phyloP scores from a whole-genome alignment of 2,329 filamentous ascomycete species.

The Fusarium oligoseptatum region DNA sequence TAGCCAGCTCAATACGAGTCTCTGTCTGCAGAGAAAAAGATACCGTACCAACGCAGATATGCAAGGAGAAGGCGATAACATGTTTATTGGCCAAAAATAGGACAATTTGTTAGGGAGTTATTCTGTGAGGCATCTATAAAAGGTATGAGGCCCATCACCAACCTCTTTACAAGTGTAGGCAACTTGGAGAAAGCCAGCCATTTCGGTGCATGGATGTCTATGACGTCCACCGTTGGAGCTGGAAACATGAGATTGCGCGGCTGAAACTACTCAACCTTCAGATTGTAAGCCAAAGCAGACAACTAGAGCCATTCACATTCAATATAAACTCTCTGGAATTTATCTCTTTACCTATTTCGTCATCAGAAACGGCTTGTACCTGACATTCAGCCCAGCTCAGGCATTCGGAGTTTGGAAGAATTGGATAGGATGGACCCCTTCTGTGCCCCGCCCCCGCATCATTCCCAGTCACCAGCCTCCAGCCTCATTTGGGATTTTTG shows the following conservation, averaged over 20 bases:
- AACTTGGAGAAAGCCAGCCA: not conserved
- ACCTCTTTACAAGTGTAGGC: not conserved
- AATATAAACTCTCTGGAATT: not conserved
- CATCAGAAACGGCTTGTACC: not conserved
- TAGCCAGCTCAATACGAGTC: conserved; percentile 10
- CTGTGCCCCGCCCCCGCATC: conserved; percentile 47
- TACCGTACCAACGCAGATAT: not conserved
- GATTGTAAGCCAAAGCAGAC: not conserved
- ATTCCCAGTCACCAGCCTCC: conserved; percentile 30
- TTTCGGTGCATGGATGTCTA: not conserved
- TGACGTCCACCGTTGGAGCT: not conserved
- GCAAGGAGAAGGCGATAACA: not conserved
- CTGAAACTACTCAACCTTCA: not conserved
- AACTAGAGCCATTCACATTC: not conserved
- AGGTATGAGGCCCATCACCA: not conserved
- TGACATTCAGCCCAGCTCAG: not conserved
- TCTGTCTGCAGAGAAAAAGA: not conserved
- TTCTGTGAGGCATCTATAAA: not conserved
- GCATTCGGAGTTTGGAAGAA: conserved; percentile 8
- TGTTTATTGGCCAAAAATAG: not conserved
- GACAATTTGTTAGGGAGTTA: not conserved
- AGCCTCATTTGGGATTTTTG: conserved; percentile 21
- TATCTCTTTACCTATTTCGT: not conserved
- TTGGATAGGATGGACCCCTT: conserved; percentile 5
- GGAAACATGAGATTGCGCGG: not conserved